Conservation (phyloP, 202 grass and related monocot genomes). For the Dendrocalamus latiflorus region DNA sequence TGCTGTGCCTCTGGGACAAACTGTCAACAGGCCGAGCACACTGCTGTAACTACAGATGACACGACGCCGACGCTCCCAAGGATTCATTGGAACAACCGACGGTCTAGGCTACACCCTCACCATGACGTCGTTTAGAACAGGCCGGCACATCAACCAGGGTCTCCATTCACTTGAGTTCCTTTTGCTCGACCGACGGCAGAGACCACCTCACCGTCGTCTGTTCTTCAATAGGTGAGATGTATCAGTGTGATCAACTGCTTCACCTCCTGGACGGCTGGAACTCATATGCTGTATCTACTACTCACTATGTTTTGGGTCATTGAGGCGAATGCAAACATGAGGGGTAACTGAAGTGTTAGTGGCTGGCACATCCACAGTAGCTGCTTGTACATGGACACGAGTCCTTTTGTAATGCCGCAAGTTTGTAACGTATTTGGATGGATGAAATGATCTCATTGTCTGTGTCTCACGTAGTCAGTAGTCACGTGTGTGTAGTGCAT, state of each 20-base stretch:
- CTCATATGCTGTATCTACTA: background rate
- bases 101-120: too few relatives aligned
- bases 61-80: background rate
- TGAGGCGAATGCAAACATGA: background rate
- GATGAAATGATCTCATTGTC: background rate
- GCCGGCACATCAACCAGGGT: too few relatives aligned
- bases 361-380: background rate
- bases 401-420: background rate
- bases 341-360: background rate
- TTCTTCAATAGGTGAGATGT: background rate
- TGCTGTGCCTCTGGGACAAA: constrained; percentile 78
- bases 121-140: too few relatives aligned
- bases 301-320: background rate
- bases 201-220: background rate
- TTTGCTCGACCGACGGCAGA: background rate
- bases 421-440: background rate
- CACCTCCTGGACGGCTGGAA: background rate
- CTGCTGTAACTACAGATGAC: constrained; percentile 87
- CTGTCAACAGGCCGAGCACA: constrained; percentile 33
- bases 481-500: background rate
- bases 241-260: background rate
- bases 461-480: too few relatives aligned
- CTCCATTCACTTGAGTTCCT: background rate
- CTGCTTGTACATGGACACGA: background rate
- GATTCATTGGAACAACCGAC: background rate